A percentile compares a stretch with the other conserved stretches of the same genome.
phyloP scores from a whole-genome alignment of 495 filamentous ascomycete species.

The Penicillium silybi region DNA sequence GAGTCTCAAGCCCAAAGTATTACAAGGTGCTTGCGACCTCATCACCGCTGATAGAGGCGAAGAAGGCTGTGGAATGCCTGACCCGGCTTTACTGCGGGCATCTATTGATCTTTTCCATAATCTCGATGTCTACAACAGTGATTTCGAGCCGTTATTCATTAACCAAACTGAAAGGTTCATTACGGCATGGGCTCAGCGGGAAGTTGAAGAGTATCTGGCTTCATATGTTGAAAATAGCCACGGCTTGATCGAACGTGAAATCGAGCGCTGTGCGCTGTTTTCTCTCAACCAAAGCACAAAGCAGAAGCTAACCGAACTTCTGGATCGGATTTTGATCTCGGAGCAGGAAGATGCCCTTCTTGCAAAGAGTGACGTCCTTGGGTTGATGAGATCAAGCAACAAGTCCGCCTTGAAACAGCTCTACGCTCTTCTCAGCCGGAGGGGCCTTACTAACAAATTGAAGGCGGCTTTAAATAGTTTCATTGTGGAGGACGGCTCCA shows the following conservation, averaged over 20 bases:
- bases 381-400: slow-evolving; percentile 63
- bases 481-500: slow-evolving; percentile 69
- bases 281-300: slow-evolving; percentile 79
- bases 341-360: slow-evolving; percentile 60
- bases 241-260: slow-evolving; percentile 63
- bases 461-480: slow-evolving; percentile 70
- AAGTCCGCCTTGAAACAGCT: slow-evolving; percentile 66
- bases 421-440: slow-evolving; percentile 67
- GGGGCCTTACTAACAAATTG: slow-evolving; percentile 59
- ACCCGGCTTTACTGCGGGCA: slow-evolving; percentile 60
- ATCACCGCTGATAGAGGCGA: slow-evolving; percentile 67
- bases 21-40: slow-evolving; percentile 72
- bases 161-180: slow-evolving; percentile 62
- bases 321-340: slow-evolving; percentile 64
- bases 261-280: slow-evolving; percentile 68
- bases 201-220: slow-evolving; percentile 56
- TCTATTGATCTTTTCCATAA: slow-evolving; percentile 76
- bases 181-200: slow-evolving; percentile 57
- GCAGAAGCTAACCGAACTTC: slow-evolving; percentile 62
- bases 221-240: slow-evolving; percentile 67
- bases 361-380: slow-evolving; percentile 56
- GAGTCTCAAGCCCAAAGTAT: slow-evolving; percentile 48
- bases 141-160: slow-evolving; percentile 77
- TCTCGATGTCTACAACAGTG: slow-evolving; percentile 68
- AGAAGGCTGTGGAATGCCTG: slow-evolving; percentile 24